phyloP scores from a whole-genome alignment of 129 eudicot genomes.

The Chrysanthemum lavandulifolium region DNA sequence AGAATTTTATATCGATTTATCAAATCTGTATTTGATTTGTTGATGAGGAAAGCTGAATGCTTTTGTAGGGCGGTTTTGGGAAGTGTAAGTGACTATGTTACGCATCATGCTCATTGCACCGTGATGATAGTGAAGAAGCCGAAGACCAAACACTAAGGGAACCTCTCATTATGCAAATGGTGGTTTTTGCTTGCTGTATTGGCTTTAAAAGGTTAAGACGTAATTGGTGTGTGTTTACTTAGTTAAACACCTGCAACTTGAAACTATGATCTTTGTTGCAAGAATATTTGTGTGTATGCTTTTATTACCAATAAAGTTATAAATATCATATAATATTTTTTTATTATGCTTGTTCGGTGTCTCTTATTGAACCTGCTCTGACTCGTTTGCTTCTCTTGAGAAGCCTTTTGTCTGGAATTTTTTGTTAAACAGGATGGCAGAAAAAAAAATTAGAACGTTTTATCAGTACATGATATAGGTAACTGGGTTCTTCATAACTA shows the following conservation, averaged over 20 bases:
- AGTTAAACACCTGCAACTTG: constrained; percentile 16
- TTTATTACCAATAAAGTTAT: background rate
- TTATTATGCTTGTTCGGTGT: background rate
- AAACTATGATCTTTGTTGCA: constrained; percentile 6
- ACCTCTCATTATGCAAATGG: constrained; percentile 18
- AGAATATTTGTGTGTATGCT: constrained; percentile 20
- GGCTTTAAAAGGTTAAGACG: constrained; percentile 6
- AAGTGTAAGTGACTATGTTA: constrained; percentile 85
- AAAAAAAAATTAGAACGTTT: background rate
- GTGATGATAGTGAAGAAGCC: constrained; percentile 96
- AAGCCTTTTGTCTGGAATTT: background rate
- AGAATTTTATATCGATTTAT: background rate
- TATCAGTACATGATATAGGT: background rate
- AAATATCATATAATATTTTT: background rate
- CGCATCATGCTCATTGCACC: constrained; percentile 89
- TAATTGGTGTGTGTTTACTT: constrained; percentile 14
- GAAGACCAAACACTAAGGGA: constrained; percentile 52
- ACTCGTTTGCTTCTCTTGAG: background rate
- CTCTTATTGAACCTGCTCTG: background rate
- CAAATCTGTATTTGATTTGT: background rate
- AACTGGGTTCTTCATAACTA: background rate
- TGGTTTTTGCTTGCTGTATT: background rate
- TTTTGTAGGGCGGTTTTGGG: constrained; percentile 88
- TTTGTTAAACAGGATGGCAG: background rate
- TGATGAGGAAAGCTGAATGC: background rate